Evolutionary conservation across 768 basidiomycete genomes (phyloP), one percentile per base, ranked within the genome.

Genomic region (Podaxis mareebaensis): DNA sequence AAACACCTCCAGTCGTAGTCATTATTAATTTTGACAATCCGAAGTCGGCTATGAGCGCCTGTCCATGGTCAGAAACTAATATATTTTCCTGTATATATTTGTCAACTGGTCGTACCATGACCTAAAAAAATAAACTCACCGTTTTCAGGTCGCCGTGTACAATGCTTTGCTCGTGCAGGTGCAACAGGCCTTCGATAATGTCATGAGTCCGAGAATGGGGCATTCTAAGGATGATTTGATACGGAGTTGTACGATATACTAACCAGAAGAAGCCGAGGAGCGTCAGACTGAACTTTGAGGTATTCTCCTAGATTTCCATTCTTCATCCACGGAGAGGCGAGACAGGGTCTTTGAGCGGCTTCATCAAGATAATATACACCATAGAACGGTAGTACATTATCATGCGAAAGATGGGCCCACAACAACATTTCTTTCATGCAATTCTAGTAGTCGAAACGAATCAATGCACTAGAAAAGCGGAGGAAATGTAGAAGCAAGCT

Each of bases 331-430:
- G 70, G 70, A 11, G 69, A 70, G 2, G 70, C 63, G 1, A 72
- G 39, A 20, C 63, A 68, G 1, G 67, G 53, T 36, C 59, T 51
- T 39, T 46, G 53, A 8, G 10, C 24, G 8, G 26, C 57, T 7
- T 42, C 56, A 28, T 67, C 53, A 12, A 67, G 61, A 22, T 4
- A 26, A 46, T 68, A 78, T 15, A 75, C 55, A 1, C 78, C 77
- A 65, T 74, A 72, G 26, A 79, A 63, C 2, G 76, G 77, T 24
- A 79, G 65, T 30, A 79, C 72, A 40, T 78, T 77, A 0, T 69
- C 66, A 58, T 79, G 78, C 0, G 58, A 66, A 6, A 79, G 53
- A 60, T 75, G 70, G 3, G 67, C 67, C 77, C 78, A 79, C 53
- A 74, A 46, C 17, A 74, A 65, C 13, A 74, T 74, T 49, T 79